Percentiles rank a stretch among this genome's conserved stretches.
Conservation (phyloP, 208 protist genomes). For the Wallacemonas sp. region DNA sequence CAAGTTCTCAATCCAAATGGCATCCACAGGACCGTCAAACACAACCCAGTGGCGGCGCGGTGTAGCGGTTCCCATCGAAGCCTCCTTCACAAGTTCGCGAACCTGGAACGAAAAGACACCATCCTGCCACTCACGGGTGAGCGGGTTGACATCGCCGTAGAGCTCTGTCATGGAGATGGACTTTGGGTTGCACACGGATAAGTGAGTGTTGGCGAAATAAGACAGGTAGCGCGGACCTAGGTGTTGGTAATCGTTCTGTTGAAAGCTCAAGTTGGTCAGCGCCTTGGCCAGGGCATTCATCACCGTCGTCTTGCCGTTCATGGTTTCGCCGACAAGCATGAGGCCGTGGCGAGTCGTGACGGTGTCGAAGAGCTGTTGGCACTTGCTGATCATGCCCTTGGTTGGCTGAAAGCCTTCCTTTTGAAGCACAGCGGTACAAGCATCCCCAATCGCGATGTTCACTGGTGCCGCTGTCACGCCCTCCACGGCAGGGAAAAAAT, state of each 20-base stretch:
- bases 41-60: slow-evolving; percentile 93
- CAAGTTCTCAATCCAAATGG: slow-evolving; percentile 98
- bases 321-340: slow-evolving; percentile 95
- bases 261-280: slow-evolving; percentile 51
- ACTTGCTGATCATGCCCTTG: slow-evolving; percentile 78
- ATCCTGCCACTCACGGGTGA: slow-evolving; percentile 96
- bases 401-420: slow-evolving; percentile 68
- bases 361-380: slow-evolving; percentile 94
- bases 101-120: slow-evolving; percentile 93
- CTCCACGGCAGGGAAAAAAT: slow-evolving; percentile 90
- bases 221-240: slow-evolving; percentile 55
- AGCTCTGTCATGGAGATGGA: slow-evolving; percentile 95
- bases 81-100: slow-evolving; percentile 75
- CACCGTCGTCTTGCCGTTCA: slow-evolving; percentile 92
- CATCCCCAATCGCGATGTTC: slow-evolving; percentile 47
- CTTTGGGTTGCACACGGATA: slow-evolving; percentile 92
- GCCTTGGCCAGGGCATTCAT: slow-evolving; percentile 73
- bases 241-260: slow-evolving; percentile 26
- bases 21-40: slow-evolving; percentile 98
- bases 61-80: slow-evolving; percentile 18
- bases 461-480: slow-evolving; percentile 51
- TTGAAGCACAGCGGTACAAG: slow-evolving; percentile 53
- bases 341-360: slow-evolving; percentile 89
- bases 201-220: slow-evolving; percentile 65
- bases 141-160: slow-evolving; percentile 94